Evolutionary conservation across 306 rosid genomes (phyloP), one percentile per base, ranked within the genome.

Genomic region (Begonia masoniana): DNA sequence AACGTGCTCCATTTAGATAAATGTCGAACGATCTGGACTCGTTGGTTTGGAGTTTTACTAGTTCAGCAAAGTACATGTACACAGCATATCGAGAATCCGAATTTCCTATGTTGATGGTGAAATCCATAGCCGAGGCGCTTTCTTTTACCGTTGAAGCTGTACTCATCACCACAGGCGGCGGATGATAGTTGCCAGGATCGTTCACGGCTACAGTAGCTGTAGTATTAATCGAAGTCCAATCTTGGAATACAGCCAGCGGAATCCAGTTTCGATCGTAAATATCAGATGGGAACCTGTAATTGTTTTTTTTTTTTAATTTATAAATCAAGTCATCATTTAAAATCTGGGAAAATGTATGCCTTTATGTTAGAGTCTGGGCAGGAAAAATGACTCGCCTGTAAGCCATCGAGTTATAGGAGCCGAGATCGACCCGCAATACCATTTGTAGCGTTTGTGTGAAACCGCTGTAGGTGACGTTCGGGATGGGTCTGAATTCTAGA

Each of bases 61-160:
- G 46, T 65, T 82, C 89, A 13, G 78, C 76, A n/a, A 82, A 75
- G 52, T 78, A 78, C 68, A 76, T 9, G 67, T 61, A 72, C 13
- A 59, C 51, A 15, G 36, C 56, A 43, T 42, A 76, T 23, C 50
- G 11, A 2, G 55, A 15, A 6, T 41, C 7, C 7, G 36, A 6
- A 26, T 2, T 6, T 6, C 6, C 36, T 24, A 2, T 4, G 5
- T 0, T 4, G 36, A 26, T 0, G 7, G 10, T 10, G 53, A 76
- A 10, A 45, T 51, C 54, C 60, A 80, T 56, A 5, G 64, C 35
- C 26, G 21, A 26, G 7, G 36, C 36, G 5, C 7, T 26, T 26
- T 26, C 36, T 2, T 26, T 4, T 26, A 26, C 36, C 3, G 23
- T 56, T 7, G 61, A 62, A 12, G 73, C 76, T n/a, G 71, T 58